phyloP scores from a whole-genome alignment of 768 basidiomycete species.

The Ramaria rubella region DNA sequence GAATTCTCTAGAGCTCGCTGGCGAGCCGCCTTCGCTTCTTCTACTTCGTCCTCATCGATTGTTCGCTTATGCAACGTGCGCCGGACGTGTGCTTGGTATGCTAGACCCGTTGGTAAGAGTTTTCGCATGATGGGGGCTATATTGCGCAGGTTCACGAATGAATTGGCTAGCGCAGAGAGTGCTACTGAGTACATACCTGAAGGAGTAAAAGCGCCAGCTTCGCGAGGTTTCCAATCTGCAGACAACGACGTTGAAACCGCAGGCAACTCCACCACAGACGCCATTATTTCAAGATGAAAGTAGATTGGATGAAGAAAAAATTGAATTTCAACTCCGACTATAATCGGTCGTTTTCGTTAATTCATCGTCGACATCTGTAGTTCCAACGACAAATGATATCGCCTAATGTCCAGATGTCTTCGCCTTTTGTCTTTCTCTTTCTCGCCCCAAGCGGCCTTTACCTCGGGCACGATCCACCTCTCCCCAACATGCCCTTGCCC shows the following conservation, averaged over 20 bases:
- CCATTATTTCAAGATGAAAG: conserved; percentile 9
- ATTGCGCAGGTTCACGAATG: conserved; percentile 12
- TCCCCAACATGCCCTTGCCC: conserved; percentile 53
- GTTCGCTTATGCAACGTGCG: conserved; percentile 69
- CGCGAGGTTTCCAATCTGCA: conserved; percentile 36
- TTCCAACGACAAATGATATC: no score
- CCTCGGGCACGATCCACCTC: conserved; percentile 64
- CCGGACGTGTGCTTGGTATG: conserved; percentile 77
- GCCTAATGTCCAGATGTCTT: background rate
- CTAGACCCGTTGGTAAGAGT: conserved; percentile 81
- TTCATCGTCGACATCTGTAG: no score
- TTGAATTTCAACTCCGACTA: background rate
- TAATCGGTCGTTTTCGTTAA: no score
- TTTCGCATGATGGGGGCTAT: conserved; percentile 38
- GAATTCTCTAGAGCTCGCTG: conserved; percentile 39
- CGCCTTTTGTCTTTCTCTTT: conserved; percentile 38
- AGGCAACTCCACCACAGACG: conserved; percentile 29
- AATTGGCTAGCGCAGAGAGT: conserved; percentile 5
- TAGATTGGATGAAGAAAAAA: conserved; percentile 1
- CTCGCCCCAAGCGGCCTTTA: conserved; percentile 66
- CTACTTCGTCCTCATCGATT: conserved; percentile 78
- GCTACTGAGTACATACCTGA: conserved; percentile 22
- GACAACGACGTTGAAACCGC: conserved; percentile 40
- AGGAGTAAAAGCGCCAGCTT: conserved; percentile 28
- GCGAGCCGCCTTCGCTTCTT: conserved; percentile 46